Conservation (phyloP, 208 protist genomes). For the Naegleria gruberi region DNA sequence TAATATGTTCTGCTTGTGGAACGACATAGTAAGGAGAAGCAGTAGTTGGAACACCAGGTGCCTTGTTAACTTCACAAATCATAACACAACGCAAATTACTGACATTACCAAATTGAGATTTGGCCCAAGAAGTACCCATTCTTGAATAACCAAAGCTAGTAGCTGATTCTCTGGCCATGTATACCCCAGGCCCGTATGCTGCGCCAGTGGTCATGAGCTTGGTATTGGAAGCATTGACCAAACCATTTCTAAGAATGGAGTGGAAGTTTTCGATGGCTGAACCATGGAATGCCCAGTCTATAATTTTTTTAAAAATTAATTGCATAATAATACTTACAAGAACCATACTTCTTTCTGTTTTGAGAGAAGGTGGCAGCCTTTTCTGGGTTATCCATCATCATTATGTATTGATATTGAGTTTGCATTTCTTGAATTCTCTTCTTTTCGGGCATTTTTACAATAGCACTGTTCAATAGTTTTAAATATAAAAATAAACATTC, state of each 20-base stretch:
- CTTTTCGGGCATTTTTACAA: neutral
- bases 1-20: neutral
- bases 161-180: neutral
- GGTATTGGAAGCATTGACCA: slow-evolving; percentile 38
- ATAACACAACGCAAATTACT: neutral
- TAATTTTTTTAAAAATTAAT: neutral
- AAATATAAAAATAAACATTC: neutral
- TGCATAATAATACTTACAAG: neutral
- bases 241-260: slow-evolving; percentile 40
- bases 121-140: neutral
- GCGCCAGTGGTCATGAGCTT: slow-evolving; percentile 38
- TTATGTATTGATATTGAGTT: slow-evolving; percentile 7
- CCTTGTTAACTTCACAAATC: slow-evolving; percentile 9
- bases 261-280: slow-evolving; percentile 46
- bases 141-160: slow-evolving; percentile 3
- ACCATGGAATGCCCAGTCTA: slow-evolving; percentile 46
- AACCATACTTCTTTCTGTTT: slow-evolving; percentile 2
- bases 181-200: slow-evolving; percentile 18
- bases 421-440: neutral
- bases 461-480: neutral
- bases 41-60: neutral
- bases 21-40: neutral
- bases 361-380: neutral
- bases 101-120: neutral
- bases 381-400: slow-evolving; percentile 11